These are phyloP conservation scores for Ilex paraguariensis DNA, from an alignment of 305 asterid genomes.

Conservation along the genomic window DNA sequence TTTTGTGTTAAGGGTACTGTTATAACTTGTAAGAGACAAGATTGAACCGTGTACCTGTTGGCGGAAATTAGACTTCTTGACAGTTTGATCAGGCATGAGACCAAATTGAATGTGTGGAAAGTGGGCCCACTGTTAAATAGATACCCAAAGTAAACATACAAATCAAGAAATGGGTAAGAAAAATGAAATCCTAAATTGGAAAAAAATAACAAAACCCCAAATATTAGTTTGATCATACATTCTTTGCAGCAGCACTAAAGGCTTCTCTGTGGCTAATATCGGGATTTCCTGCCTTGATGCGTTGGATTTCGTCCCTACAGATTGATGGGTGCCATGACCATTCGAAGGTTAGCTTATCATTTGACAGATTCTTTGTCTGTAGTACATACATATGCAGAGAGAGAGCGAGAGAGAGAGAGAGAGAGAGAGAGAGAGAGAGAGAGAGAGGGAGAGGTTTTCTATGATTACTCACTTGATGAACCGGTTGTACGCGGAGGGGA, in stretches of 20 bases:
- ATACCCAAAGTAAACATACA: background rate
- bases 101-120: conserved; percentile 46
- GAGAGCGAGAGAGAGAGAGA: too few relatives aligned
- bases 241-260: conserved; percentile 44
- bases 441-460: too few relatives aligned
- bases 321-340: background rate
- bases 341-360: background rate
- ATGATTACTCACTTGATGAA: conserved; percentile 37
- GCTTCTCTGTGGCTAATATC: conserved; percentile 47
- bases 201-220: background rate
- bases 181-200: conserved; percentile 12
- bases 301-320: conserved; percentile 43
- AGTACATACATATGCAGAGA: too few relatives aligned
- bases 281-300: conserved; percentile 40
- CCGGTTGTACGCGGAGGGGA: conserved; percentile 44
- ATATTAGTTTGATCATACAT: conserved; percentile 13
- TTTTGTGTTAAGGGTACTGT: too few relatives aligned
- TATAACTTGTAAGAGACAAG: background rate
- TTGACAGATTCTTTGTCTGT: too few relatives aligned
- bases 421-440: too few relatives aligned
- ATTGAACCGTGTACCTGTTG: conserved; percentile 25
- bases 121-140: conserved; percentile 39
- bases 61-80: conserved; percentile 23
- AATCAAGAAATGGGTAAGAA: background rate
- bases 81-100: conserved; percentile 33